Base-by-base conservation (phyloP, 495 filamentous ascomycete genomes). In the Oidiodendron maius region DNA sequence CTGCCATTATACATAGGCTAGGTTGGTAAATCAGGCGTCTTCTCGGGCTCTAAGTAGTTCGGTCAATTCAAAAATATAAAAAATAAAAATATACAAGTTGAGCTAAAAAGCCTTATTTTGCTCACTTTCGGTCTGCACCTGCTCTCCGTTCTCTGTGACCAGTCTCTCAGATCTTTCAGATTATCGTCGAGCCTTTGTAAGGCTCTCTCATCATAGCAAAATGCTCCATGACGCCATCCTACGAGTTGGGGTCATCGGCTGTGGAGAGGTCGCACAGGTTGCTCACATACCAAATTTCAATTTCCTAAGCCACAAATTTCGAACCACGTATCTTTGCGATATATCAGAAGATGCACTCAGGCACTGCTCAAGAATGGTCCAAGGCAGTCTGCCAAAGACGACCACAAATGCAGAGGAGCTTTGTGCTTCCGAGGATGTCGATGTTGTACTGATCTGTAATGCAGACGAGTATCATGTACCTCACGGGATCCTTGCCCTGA, bases 381-480 rank as follows among this genome's bases (percentile, higher is more conserved):
- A 23, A 13, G n/a, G n/a, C n/a, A 52, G 47, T n/a, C 35, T 49
- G 11, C 15, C 36, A 36, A 35, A 17, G 15, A 56, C 49, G 10
- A 52, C 25, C 17, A 43, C 30, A n/a, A 12, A 40, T 6, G 11
- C 28, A 8, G 41, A 44, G 5, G 16, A 30, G 18, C 53, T 56
- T 48, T 30, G 41, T 16, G 43, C 57, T n/a, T 30, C 57, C 9
- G 51, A n/a, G n/a, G n/a, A 64, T 36, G 62, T 82, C 22, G 67
- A 76, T 47, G 61, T 80, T 2, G 64, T 81, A 46, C 62, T 81
- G 36, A 72, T 72, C 59, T 64, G 72, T 54, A 71, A 70, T 45
- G 62, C 69, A 25, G 70, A 76, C 50, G 74, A 71, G 44, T 74
- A 62, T 51, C 79, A 80, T 57, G 71, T 65, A 36, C 43, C 60